Evolutionary conservation across 2,329 filamentous ascomycete genomes (phyloP).

Genomic region (Fusarium praegraminearum): DNA sequence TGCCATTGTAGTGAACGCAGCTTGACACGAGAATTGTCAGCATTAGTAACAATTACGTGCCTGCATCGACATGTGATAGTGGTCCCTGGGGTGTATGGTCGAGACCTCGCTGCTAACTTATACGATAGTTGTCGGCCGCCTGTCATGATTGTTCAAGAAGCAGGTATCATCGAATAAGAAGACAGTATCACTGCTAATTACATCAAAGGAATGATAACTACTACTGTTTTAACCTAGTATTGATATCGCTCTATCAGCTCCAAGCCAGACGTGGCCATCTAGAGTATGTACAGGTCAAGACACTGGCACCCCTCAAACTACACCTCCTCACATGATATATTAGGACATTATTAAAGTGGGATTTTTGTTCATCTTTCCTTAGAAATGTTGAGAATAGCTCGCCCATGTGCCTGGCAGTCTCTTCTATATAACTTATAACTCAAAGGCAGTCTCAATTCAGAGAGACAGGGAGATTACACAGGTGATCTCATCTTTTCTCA

Average conservation of each 20-base stretch:
- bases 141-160: background rate
- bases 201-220: background rate
- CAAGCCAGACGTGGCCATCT: too few relatives aligned
- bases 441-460: background rate
- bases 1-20: background rate
- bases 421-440: background rate
- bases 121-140: background rate
- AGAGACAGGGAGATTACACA: background rate
- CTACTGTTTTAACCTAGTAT: background rate
- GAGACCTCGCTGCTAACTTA: background rate
- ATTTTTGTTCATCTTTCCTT: background rate
- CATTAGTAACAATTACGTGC: too few relatives aligned
- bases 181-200: background rate
- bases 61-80: background rate
- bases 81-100: background rate
- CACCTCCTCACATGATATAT: background rate
- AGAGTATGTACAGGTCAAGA: background rate
- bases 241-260: background rate
- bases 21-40: background rate
- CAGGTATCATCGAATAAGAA: background rate
- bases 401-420: background rate
- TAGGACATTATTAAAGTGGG: background rate
- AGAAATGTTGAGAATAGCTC: background rate
- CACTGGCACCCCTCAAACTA: background rate
- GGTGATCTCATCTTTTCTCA: background rate